Conservation (phyloP, 345 rosid species). For the Pelargonium nanum region DNA sequence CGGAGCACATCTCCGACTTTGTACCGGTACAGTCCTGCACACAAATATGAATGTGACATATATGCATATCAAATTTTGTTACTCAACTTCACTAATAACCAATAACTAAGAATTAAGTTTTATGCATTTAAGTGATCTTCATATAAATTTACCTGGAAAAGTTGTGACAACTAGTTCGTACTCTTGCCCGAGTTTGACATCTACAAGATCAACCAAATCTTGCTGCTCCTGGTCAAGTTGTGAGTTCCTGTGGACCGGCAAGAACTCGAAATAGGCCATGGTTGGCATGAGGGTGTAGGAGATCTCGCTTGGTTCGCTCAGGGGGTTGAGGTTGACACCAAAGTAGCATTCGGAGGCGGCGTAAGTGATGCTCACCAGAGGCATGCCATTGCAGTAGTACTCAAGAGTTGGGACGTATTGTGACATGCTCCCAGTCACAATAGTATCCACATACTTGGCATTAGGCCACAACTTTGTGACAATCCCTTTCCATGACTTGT, state of each 20-base stretch:
- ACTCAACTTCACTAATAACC: too few species aligned
- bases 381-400: constrained; percentile 26
- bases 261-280: too few species aligned
- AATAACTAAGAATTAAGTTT: too few species aligned
- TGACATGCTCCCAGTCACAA: constrained; percentile 33
- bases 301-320: constrained; percentile 28
- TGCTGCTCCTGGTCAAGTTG: too few species aligned
- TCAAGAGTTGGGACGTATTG: constrained; percentile 33
- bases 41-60: too few species aligned
- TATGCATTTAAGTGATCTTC: too few species aligned
- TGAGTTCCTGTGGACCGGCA: too few species aligned
- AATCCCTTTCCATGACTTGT: constrained; percentile 22
- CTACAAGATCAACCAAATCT: too few species aligned
- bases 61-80: too few species aligned
- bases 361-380: constrained; percentile 32
- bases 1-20: constrained; percentile 30
- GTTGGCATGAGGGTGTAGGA: constrained; percentile 30
- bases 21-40: constrained; percentile 28
- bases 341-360: constrained; percentile 36
- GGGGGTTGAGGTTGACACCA: constrained; percentile 27
- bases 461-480: constrained; percentile 29
- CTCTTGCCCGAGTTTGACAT: too few species aligned
- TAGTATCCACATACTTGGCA: constrained; percentile 29
- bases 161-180: constrained; percentile 30
- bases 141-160: too few species aligned